A percentile compares a stretch with the other conserved stretches of the same genome.
phyloP scores from a whole-genome alignment of 768 basidiomycete genomes.

The Chalciporus pseudorubinellus region DNA sequence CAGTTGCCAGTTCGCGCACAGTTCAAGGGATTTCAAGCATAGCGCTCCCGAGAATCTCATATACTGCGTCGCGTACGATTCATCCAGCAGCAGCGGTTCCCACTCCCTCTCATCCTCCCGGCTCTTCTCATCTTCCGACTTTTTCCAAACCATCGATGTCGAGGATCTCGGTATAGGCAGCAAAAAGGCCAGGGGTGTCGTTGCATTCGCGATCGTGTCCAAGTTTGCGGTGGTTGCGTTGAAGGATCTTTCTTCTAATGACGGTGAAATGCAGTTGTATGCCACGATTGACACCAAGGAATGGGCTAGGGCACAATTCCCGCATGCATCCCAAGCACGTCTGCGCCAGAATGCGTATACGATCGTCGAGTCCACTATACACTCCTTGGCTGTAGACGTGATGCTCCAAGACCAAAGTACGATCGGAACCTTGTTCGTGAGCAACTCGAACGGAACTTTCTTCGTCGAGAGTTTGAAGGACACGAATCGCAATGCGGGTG shows the following conservation, averaged over 20 bases:
- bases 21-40: conserved; percentile 78
- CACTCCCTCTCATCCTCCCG: conserved; percentile 57
- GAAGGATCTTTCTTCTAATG: conserved; percentile 57
- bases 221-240: conserved; percentile 92
- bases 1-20: conserved; percentile 87
- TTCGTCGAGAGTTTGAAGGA: conserved; percentile 89
- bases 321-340: conserved; percentile 76
- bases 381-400: conserved; percentile 94
- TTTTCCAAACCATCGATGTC: conserved; percentile 62
- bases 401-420: conserved; percentile 61
- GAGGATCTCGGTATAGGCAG: conserved; percentile 87
- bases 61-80: conserved; percentile 88
- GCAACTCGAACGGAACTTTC: conserved; percentile 94
- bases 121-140: conserved; percentile 83
- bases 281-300: conserved; percentile 78
- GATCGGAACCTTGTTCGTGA: conserved; percentile 91
- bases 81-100: conserved; percentile 39
- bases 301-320: conserved; percentile 92
- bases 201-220: conserved; percentile 89
- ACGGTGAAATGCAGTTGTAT: conserved; percentile 80
- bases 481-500: conserved; percentile 85
- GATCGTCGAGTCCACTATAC: conserved; percentile 88
- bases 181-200: conserved; percentile 83
- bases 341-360: conserved; percentile 94
- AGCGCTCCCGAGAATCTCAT: conserved; percentile 72